phyloP scores from a whole-genome alignment of 2,329 filamentous ascomycete species.

The Phialocephala sp. region DNA sequence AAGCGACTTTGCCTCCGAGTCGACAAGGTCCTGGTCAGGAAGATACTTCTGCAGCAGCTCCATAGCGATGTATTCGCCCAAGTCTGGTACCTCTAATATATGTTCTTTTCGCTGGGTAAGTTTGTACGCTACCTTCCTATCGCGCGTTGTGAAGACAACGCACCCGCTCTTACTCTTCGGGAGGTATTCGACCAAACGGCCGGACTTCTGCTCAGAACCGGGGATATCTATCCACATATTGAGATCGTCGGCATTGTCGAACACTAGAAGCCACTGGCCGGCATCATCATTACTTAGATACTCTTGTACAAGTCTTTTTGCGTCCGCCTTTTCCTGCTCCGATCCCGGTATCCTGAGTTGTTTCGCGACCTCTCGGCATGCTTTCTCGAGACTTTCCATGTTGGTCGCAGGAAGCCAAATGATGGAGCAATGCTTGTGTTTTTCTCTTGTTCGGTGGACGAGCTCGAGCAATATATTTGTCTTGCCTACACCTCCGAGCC shows the following conservation, averaged over 20 bases:
- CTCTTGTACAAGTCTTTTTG: slow-evolving; percentile 24
- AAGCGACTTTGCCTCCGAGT: slow-evolving; percentile 30
- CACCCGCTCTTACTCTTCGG: slow-evolving; percentile 44
- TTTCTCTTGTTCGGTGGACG: slow-evolving; percentile 46
- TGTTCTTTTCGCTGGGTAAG: slow-evolving; percentile 33
- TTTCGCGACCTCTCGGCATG: slow-evolving; percentile 45
- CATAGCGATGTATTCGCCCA: slow-evolving; percentile 41
- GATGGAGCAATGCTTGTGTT: slow-evolving; percentile 46
- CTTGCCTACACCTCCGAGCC: slow-evolving; percentile 51
- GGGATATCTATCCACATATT: slow-evolving; percentile 36
- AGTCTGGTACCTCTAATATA: slow-evolving; percentile 42
- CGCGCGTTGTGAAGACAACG: slow-evolving; percentile 48
- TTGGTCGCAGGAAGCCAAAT: slow-evolving; percentile 52
- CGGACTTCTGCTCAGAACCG: slow-evolving; percentile 1
- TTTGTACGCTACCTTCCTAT: slow-evolving; percentile 40
- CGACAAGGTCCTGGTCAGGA: slow-evolving; percentile 18
- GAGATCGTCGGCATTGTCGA: slow-evolving; percentile 49
- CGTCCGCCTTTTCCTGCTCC: slow-evolving; percentile 24
- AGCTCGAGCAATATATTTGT: slow-evolving; percentile 49
- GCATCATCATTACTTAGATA: slow-evolving; percentile 29
- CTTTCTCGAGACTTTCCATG: slow-evolving; percentile 37
- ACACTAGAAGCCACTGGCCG: slow-evolving; percentile 48
- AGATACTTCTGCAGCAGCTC: slow-evolving; percentile 40
- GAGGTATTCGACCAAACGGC: slow-evolving; percentile 41
- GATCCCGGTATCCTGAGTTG: slow-evolving; percentile 20